Conservation (phyloP, 345 rosid species). For the Salix brachista region DNA sequence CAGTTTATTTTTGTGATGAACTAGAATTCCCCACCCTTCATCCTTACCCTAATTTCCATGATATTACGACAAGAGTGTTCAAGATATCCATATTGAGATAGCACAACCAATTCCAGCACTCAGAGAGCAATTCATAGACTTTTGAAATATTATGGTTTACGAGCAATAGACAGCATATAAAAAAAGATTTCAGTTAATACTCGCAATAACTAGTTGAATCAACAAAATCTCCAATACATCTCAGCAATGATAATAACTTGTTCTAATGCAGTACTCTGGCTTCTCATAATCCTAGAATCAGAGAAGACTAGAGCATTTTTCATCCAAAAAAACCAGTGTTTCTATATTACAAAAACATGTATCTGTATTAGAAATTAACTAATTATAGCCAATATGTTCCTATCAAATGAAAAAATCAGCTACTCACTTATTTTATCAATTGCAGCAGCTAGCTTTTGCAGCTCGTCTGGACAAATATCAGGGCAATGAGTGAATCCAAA, state of each 20-base stretch:
- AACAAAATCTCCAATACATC: background rate
- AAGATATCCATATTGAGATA: background rate
- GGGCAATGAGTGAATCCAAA: conserved; percentile 99
- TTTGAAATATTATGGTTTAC: background rate
- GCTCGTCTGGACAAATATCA: conserved; percentile 96
- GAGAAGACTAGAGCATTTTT: background rate
- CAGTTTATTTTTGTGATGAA: too few relatives aligned
- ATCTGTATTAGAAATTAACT: too few relatives aligned
- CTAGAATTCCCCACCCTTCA: background rate
- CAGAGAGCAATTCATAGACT: too few relatives aligned
- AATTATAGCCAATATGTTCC: background rate
- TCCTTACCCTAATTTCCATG: background rate
- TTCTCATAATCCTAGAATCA: background rate
- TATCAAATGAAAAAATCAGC: background rate
- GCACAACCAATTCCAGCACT: background rate
- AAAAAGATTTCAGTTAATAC: background rate
- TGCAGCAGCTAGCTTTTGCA: conserved; percentile 73
- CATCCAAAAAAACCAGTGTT: too few relatives aligned
- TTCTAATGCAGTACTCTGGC: background rate
- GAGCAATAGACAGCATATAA: background rate
- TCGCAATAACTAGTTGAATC: background rate
- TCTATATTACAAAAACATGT: too few relatives aligned
- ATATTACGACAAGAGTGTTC: background rate
- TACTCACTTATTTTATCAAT: conserved; percentile 87
- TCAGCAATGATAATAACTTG: background rate